Evolutionary conservation across 768 basidiomycete genomes (phyloP), one percentile per base, ranked within the genome.

Genomic region (Lanmaoa pseudosensibilis): DNA sequence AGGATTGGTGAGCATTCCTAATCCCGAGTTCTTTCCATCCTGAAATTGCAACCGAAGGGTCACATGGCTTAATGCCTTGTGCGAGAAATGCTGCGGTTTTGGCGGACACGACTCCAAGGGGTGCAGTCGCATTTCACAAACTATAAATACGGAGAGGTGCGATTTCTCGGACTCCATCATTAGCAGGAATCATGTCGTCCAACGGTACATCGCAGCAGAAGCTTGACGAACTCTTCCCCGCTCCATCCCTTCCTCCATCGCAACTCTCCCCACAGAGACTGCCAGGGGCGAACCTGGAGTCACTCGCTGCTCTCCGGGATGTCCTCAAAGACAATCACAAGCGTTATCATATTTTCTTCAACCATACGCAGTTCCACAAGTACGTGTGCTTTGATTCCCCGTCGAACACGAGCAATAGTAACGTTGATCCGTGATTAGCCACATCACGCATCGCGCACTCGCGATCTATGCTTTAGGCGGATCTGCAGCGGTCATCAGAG

Each of bases 361-460:
- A 83, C 50, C 63, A 79, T 19, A 55, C 44, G 32, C 59, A 71
- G 0, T 79, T 80, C 54, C 83, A 84, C 72, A 84, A 84, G 83
- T 83, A 57, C 13, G 77, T 67, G 16, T 11, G 1, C 15, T 9
- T 19, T 49, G 21, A 4, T 8, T 33, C 21, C 12, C 18, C 15
- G 21, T 32, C 1, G 32, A 10, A 5, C 1, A 9, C 2, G 18
- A 25, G 4, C 11, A 12, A 15, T 37, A 12, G 12, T 37, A n/a
- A 46, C 1, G 2, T 10, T 27, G 30, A 50, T 30, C 4, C 2
- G n/a, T 25, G 13, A 12, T 36, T 13, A 73, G 71, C 23, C 72
- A 73, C 27, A 54, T 65, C 32, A 54, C 72, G 4, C 72, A 73
- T 47, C 72, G 65, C 13, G 64, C 60, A 3, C 60, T 73, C 2